A percentile compares a stretch with the other conserved stretches of the same genome.
These are phyloP conservation scores for Marasmius tenuissimus DNA, from an alignment of 1,284 basidiomycete species.

Conservation along the genomic window DNA sequence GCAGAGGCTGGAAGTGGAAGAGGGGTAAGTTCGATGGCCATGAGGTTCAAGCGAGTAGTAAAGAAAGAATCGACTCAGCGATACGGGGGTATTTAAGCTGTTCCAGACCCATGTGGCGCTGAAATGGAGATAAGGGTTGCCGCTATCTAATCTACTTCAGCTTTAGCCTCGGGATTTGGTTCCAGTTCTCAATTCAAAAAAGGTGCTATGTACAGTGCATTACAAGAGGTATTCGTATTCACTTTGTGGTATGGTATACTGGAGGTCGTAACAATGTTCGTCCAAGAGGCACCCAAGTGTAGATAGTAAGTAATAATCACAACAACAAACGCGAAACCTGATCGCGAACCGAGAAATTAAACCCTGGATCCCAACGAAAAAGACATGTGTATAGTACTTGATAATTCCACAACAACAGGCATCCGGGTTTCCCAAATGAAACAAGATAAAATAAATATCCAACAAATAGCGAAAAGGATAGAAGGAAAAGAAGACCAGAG, in stretches of 20 bases:
- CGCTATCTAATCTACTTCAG: neutral
- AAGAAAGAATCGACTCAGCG: neutral
- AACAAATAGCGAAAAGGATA: neutral
- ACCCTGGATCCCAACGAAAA: too few relatives aligned
- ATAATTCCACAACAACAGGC: too few relatives aligned
- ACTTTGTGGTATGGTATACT: neutral
- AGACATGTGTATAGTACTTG: too few relatives aligned
- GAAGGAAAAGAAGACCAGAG: neutral
- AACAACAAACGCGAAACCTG: neutral
- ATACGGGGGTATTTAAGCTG: neutral
- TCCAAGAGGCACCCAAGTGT: neutral
- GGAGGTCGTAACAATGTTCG: neutral
- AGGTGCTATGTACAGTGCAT: neutral
- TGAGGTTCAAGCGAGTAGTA: conserved; percentile 13
- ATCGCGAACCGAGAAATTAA: too few relatives aligned
- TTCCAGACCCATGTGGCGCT: neutral
- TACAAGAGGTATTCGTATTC: neutral
- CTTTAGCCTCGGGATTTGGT: too few relatives aligned
- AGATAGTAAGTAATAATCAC: neutral
- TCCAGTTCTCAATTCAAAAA: too few relatives aligned
- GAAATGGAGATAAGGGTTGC: neutral
- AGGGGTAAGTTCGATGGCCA: conserved; percentile 41
- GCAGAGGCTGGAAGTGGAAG: conserved; percentile 45
- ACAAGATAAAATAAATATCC: neutral
- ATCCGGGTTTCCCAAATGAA: too few relatives aligned